phyloP scores from a whole-genome alignment of 257 asterid species.

The Marsdenia floribunda region DNA sequence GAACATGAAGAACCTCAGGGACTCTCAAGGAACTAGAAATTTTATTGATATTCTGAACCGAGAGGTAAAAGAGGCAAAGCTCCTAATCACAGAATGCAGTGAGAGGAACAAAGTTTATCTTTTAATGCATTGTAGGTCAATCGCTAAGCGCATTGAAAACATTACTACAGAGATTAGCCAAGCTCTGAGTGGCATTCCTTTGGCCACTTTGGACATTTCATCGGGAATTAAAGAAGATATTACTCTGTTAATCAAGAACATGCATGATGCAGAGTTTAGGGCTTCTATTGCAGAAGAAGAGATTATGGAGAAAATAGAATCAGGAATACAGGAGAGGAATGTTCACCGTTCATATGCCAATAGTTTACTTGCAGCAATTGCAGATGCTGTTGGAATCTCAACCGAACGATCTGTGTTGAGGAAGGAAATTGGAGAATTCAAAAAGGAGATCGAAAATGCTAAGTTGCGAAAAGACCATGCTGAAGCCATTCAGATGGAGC shows the following conservation, averaged over 20 bases:
- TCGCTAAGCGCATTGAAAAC: constrained; percentile 37
- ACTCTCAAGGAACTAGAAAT: constrained; percentile 28
- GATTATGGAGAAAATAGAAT: constrained; percentile 49
- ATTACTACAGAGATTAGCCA: constrained; percentile 43
- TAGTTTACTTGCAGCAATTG: constrained; percentile 48
- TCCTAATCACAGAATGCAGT: constrained; percentile 44
- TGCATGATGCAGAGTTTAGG: constrained; percentile 47
- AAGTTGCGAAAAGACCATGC: constrained; percentile 47
- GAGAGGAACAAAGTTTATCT: constrained; percentile 48
- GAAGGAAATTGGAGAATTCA: constrained; percentile 53
- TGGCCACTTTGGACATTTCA: constrained; percentile 42
- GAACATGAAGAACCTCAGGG: constrained; percentile 20
- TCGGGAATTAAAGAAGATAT: constrained; percentile 38
- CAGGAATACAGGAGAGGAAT: constrained; percentile 50
- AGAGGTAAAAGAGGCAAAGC: constrained; percentile 32
- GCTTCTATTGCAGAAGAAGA: constrained; percentile 47
- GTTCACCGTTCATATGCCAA: constrained; percentile 54
- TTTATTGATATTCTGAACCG: constrained; percentile 35
- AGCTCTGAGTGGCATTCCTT: constrained; percentile 41
- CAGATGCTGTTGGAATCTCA: constrained; percentile 52
- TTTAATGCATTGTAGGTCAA: constrained; percentile 41
- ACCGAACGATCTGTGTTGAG: constrained; percentile 39
- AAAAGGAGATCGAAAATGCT: constrained; percentile 43
- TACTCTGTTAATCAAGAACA: constrained; percentile 26
- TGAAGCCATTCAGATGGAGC: constrained; percentile 66